A percentile compares a stretch with the other conserved stretches of the same genome.
Evolutionary conservation across 2,329 filamentous ascomycete genomes (phyloP).

Genomic region (Thielaviopsis musarum): DNA sequence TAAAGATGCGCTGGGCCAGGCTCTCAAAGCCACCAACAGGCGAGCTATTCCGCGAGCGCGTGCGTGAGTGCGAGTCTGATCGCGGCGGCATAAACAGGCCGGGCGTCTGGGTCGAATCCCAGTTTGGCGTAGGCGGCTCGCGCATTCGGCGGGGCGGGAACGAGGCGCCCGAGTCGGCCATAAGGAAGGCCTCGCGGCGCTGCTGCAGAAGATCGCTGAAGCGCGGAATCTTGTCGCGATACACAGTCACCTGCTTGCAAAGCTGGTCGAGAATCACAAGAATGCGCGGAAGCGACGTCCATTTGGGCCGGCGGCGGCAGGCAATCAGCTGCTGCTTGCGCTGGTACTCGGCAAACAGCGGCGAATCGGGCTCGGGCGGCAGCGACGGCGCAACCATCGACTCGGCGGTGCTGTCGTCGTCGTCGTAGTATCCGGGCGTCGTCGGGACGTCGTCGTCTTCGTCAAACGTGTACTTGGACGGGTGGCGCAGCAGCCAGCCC

Average conservation of each 20-base stretch:
- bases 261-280: conserved; percentile 42
- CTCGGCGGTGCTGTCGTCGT: conserved; percentile 17
- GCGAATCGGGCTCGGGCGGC: conserved; percentile 24
- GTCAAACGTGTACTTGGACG: conserved; percentile 42
- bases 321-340: conserved; percentile 9
- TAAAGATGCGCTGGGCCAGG: conserved; percentile 44
- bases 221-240: conserved; percentile 47
- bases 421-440: conserved; percentile 19
- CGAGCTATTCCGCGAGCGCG: conserved; percentile 26
- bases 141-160: conserved; percentile 17
- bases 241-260: conserved; percentile 43
- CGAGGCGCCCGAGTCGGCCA: conserved; percentile 32
- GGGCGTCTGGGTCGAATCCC: conserved; percentile 11
- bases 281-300: conserved; percentile 36
- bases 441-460: conserved; percentile 23
- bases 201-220: conserved; percentile 57
- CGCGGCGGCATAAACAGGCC: conserved; percentile 17
- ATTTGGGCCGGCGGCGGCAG: conserved; percentile 37
- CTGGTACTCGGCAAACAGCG: conserved; percentile 24
- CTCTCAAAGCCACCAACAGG: conserved; percentile 41
- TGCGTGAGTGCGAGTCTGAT: conserved; percentile 27
- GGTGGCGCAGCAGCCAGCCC: conserved; percentile 72
- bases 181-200: conserved; percentile 46
- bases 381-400: conserved; percentile 16
- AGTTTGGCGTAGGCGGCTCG: conserved; percentile 13